phyloP scores from a whole-genome alignment of 2,329 filamentous ascomycete genomes.

The Fusarium cyanostomum region DNA sequence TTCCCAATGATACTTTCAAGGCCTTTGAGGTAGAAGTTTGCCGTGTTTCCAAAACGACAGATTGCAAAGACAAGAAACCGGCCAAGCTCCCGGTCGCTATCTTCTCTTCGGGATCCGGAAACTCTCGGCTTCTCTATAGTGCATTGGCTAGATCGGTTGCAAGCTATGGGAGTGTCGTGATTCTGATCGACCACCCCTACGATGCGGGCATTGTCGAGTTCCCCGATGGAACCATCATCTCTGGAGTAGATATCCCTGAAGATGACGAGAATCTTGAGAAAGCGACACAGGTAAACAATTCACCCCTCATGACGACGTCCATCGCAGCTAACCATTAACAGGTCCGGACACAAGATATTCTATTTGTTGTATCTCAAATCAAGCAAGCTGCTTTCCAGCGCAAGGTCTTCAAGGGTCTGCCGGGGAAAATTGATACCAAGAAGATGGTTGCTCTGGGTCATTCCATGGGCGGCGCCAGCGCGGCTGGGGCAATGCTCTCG shows the following conservation, averaged over 20 bases:
- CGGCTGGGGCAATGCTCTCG: slow-evolving; percentile 45
- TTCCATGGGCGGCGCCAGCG: slow-evolving; percentile 52
- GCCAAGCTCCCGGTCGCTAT: slow-evolving; percentile 46
- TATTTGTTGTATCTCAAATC: slow-evolving; percentile 51
- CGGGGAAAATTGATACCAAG: slow-evolving; percentile 40
- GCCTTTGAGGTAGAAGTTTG: slow-evolving; percentile 43
- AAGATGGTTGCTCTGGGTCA: slow-evolving; percentile 51
- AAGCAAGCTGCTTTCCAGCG: slow-evolving; percentile 27
- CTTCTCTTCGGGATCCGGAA: slow-evolving; percentile 57
- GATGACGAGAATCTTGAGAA: slow-evolving; percentile 18
- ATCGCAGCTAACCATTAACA: slow-evolving; percentile 11
- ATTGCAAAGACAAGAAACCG: slow-evolving; percentile 20
- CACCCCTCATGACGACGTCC: fast-evolving
- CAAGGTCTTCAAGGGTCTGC: slow-evolving; percentile 29
- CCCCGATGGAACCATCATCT: slow-evolving; percentile 51
- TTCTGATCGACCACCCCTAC: slow-evolving; percentile 60
- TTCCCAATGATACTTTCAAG: slow-evolving; percentile 46
- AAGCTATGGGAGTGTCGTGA: slow-evolving; percentile 56
- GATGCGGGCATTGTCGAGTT: slow-evolving; percentile 58
- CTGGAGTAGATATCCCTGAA: slow-evolving; percentile 23
- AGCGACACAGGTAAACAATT: slow-evolving; percentile 25
- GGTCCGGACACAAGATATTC: slow-evolving; percentile 49
- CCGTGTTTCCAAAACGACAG: slow-evolving; percentile 20
- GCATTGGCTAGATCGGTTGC: slow-evolving; percentile 57
- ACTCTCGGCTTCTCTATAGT: slow-evolving; percentile 54